Evolutionary conservation across 2,329 filamentous ascomycete genomes (phyloP).

Genomic region (Metarhizium brunneum): DNA sequence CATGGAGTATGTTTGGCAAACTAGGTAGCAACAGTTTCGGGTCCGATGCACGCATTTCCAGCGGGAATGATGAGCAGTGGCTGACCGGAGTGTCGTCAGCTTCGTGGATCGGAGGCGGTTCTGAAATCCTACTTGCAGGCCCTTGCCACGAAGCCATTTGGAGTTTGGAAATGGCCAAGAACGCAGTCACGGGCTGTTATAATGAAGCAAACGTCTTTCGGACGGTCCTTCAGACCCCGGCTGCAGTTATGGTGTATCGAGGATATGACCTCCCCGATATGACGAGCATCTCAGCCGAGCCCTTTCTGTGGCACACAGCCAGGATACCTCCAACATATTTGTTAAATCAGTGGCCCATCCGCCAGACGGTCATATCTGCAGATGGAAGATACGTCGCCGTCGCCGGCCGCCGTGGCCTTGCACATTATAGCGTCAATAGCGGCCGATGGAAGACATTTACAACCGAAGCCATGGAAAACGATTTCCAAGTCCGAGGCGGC

Average conservation of each 20-base stretch:
- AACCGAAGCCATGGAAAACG: slow-evolving; percentile 71
- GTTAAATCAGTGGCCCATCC: slow-evolving; percentile 87
- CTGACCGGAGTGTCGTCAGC: slow-evolving; percentile 69
- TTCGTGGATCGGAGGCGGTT: slow-evolving; percentile 80
- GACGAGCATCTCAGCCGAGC: slow-evolving; percentile 83
- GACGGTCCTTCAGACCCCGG: slow-evolving; percentile 80
- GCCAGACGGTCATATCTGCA: slow-evolving; percentile 75
- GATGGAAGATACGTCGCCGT: slow-evolving; percentile 93
- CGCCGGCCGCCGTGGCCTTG: slow-evolving; percentile 85
- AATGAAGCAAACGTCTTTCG: slow-evolving; percentile 84
- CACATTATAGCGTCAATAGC: slow-evolving; percentile 91
- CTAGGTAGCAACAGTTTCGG: slow-evolving; percentile 76
- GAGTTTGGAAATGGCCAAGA: slow-evolving; percentile 86
- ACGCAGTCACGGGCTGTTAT: slow-evolving; percentile 86
- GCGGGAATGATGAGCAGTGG: slow-evolving; percentile 71
- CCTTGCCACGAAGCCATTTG: slow-evolving; percentile 70
- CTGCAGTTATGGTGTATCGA: slow-evolving; percentile 83
- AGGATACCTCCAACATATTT: slow-evolving; percentile 80
- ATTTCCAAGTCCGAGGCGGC: slow-evolving; percentile 85
- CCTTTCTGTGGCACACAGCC: slow-evolving; percentile 89
- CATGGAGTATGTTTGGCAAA: slow-evolving; percentile 96
- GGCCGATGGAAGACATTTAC: slow-evolving; percentile 93
- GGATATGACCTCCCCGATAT: slow-evolving; percentile 88
- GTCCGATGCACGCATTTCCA: slow-evolving; percentile 53
- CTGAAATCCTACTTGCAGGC: slow-evolving; percentile 70